phyloP scores from a whole-genome alignment of 805 yeast species.

The Peterozyma toletana region DNA sequence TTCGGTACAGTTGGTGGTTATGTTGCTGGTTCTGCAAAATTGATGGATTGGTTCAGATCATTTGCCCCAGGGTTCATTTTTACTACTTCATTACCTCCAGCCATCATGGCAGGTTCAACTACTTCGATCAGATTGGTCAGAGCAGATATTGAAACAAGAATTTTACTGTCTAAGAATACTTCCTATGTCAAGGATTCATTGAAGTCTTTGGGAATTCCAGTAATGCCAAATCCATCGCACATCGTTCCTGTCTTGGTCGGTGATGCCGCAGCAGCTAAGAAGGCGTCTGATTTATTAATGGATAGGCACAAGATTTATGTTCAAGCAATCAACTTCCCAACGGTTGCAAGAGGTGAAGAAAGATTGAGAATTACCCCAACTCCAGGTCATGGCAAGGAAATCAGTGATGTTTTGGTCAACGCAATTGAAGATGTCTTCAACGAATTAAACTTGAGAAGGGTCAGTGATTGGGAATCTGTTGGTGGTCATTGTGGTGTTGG shows the following conservation, averaged over 20 bases:
- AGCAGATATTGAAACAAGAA: conserved; percentile 67
- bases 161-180: conserved; percentile 78
- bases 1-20: conserved; percentile 98
- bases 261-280: conserved; percentile 86
- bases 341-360: conserved; percentile 93
- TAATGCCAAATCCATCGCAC: conserved; percentile 95
- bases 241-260: conserved; percentile 95
- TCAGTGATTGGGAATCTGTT: conserved; percentile 62
- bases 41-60: conserved; percentile 94
- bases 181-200: conserved; percentile 75
- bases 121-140: conserved; percentile 84
- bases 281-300: conserved; percentile 84
- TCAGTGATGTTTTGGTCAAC: conserved; percentile 66
- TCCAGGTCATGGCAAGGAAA: conserved; percentile 83
- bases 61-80: conserved; percentile 97
- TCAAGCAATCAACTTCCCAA: conserved; percentile 97
- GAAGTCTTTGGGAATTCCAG: conserved; percentile 75
- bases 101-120: conserved; percentile 91
- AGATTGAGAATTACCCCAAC: conserved; percentile 98
- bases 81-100: conserved; percentile 96
- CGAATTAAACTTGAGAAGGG: conserved; percentile 67
- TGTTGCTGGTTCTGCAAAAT: conserved; percentile 76
- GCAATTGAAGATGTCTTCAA: conserved; percentile 80
- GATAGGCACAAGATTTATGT: conserved; percentile 84
- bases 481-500: conserved; percentile 97